Evolutionary conservation across 768 basidiomycete genomes (phyloP).

Genomic region (Macrocybe gigantea): DNA sequence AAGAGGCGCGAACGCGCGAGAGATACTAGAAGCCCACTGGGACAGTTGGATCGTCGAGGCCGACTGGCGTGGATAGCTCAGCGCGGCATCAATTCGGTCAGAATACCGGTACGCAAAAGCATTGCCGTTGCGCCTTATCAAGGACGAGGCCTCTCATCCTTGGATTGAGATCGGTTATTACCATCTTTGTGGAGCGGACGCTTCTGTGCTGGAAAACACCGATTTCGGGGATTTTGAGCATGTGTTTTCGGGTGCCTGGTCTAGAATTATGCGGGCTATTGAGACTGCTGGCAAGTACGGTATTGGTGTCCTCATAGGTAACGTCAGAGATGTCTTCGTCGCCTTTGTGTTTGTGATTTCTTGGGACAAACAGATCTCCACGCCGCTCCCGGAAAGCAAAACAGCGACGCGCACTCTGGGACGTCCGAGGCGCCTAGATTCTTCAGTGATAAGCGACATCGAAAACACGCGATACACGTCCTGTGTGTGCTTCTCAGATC

Average conservation of each 20-base stretch:
- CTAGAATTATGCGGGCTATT: constrained; percentile 53
- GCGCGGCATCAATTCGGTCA: constrained; percentile 55
- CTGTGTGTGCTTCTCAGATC: constrained; percentile 36
- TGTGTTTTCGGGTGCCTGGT: constrained; percentile 65
- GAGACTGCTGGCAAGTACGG: constrained; percentile 47
- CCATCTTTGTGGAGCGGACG: constrained; percentile 56
- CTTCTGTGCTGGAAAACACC: constrained; percentile 54
- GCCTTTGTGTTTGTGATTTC: background rate
- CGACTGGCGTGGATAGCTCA: constrained; percentile 60
- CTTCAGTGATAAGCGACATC: constrained; percentile 38
- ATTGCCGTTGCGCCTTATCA: background rate
- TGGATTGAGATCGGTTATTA: constrained; percentile 62
- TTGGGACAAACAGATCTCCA: constrained; percentile 48
- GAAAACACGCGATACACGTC: constrained; percentile 40
- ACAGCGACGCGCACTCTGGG: constrained; percentile 61
- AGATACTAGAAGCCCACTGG: constrained; percentile 63
- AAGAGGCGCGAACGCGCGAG: constrained; percentile 40
- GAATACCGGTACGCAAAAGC: constrained; percentile 47
- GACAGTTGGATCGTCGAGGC: constrained; percentile 60
- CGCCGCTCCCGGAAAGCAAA: constrained; percentile 73
- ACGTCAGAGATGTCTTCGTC: constrained; percentile 6
- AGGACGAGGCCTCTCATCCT: background rate
- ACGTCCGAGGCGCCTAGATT: constrained; percentile 48
- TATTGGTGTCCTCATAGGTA: constrained; percentile 73
- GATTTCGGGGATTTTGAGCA: constrained; percentile 49